Percentiles rank a stretch among this genome's conserved stretches.
Conservation (phyloP, 179 eudicot genomes). For the Carnegiea gigantea region DNA sequence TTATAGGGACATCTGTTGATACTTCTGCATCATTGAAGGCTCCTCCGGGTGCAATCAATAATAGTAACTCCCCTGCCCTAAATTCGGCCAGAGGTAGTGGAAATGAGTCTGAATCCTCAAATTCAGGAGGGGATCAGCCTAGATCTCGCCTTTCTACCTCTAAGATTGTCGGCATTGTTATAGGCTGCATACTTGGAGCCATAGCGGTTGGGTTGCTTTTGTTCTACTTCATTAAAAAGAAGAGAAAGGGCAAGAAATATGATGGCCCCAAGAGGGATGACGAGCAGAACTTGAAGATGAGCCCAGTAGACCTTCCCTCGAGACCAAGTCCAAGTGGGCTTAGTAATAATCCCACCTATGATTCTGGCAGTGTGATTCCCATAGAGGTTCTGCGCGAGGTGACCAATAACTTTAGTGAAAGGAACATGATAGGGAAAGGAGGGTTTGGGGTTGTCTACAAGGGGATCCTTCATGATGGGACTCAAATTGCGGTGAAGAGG, state of each 20-base stretch:
- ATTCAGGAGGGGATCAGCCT: background rate
- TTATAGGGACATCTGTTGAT: conserved; percentile 35
- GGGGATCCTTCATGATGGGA: conserved; percentile 40
- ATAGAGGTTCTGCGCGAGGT: conserved; percentile 36
- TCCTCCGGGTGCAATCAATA: conserved; percentile 22
- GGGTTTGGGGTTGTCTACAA: conserved; percentile 49
- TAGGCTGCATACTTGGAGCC: conserved; percentile 15
- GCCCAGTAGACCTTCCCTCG: background rate
- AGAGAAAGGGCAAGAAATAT: conserved; percentile 8
- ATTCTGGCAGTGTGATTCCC: conserved; percentile 24
- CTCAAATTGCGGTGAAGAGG: conserved; percentile 40
- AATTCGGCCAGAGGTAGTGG: background rate
- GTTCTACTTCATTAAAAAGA: background rate
- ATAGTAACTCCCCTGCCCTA: background rate
- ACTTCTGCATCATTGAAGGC: conserved; percentile 21
- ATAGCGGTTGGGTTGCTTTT: conserved; percentile 6
- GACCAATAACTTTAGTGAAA: conserved; percentile 30
- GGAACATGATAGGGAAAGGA: conserved; percentile 38
- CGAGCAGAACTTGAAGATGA: conserved; percentile 11
- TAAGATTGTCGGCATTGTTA: conserved; percentile 10
- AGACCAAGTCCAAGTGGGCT: conserved; percentile 5
- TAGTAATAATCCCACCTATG: conserved; percentile 5
- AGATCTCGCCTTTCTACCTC: background rate
- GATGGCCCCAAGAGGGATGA: conserved; percentile 4
- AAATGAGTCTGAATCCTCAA: background rate